Evolutionary conservation across 139 green algal genomes (phyloP), one percentile per base, ranked within the genome.

Genomic region (Micractinium conductrix): DNA sequence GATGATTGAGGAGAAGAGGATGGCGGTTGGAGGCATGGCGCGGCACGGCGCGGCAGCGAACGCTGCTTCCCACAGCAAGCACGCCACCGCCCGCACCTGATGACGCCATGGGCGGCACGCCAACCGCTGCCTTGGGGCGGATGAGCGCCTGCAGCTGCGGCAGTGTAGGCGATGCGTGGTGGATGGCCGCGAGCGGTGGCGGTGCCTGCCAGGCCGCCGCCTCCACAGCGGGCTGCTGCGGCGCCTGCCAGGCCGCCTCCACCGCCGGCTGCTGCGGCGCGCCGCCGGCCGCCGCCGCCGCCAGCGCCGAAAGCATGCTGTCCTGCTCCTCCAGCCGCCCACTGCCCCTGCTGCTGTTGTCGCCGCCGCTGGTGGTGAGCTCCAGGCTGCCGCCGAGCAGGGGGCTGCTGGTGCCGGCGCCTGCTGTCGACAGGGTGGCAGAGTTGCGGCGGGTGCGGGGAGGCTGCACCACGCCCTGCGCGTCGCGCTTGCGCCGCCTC

Each of bases 401-500:
- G 7, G 2, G 19, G 68, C 26, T 74, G n/a, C 68, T 48, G 68
- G 30, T 37, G 62, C 62, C 37, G 58, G 58, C 21, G 58, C 16
- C 58, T 68, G 58, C 58, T 68, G 58, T 16, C 12, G 48, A 10
- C 12, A 16, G 10, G 48, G 48, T 58, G 48, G 48, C 48, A 16
- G n/a, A n/a, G 48, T 16, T 58, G 53, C 53, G 53, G 10, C 19
- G 24, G 53, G 53, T 62, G 53, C 53, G 14, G 62, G 62, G 19
- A 37, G 19, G 62, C 6, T 10, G n/a, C n/a, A n/a, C n/a, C n/a
- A 38, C 10, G 3, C 62, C 62, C 28, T 4, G 62, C 19, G 7
- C 42, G 43, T 43, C 74, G 0, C 50, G 74, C 50, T 68, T 81
- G 17, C 76, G 53, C 38, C 76, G 76, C 58, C 76, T 55, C 24